These are phyloP conservation scores for Myriosclerotinia duriaeana DNA, from an alignment of 2,329 filamentous ascomycete species.

Conservation along the genomic window DNA sequence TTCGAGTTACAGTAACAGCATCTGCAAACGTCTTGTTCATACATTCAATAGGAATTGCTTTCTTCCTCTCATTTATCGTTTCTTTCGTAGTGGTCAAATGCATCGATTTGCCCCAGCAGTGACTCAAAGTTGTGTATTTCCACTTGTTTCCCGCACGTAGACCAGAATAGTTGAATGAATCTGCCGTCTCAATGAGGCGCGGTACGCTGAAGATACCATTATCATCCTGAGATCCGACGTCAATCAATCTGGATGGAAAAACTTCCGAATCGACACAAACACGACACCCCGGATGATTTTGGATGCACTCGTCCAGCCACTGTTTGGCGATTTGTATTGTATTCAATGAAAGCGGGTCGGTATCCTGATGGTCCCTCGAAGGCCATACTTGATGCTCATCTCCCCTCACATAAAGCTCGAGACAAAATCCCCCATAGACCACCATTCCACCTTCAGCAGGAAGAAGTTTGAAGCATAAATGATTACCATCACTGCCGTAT, in stretches of 20 bases:
- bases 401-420: background rate
- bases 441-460: background rate
- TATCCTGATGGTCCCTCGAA: background rate
- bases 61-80: background rate
- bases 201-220: background rate
- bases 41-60: background rate
- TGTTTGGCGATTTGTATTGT: no score
- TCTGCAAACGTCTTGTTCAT: conserved; percentile 5
- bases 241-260: background rate
- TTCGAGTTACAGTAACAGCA: background rate
- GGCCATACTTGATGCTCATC: background rate
- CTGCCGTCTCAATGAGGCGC: background rate
- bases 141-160: background rate
- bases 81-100: background rate
- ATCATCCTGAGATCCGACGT: background rate
- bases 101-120: background rate
- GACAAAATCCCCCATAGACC: background rate
- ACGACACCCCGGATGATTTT: background rate
- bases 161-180: background rate
- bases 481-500: background rate
- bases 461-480: conserved; percentile 1
- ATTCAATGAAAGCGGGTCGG: background rate
- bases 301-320: background rate
- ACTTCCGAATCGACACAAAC: background rate
- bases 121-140: background rate